phyloP scores from a whole-genome alignment of 352 stramenopile genomes.

The Pythium chondricola region DNA sequence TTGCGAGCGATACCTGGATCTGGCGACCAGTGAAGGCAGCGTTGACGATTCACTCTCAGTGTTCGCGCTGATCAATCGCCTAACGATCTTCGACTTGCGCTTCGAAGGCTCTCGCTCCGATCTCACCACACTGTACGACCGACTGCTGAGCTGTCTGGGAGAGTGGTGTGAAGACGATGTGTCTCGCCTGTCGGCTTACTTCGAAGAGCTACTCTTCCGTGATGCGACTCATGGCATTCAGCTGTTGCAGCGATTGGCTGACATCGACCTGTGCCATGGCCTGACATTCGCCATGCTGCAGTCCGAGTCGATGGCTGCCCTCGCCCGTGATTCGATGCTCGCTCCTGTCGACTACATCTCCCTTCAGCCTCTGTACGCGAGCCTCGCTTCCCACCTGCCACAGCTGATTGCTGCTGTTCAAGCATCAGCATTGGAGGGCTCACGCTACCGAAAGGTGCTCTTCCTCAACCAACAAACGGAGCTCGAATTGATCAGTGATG shows the following conservation, averaged over 20 bases:
- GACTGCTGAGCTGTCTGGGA: conserved; percentile 42
- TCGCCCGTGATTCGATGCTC: conserved; percentile 53
- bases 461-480: conserved; percentile 22
- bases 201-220: conserved; percentile 24
- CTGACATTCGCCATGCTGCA: conserved; percentile 76
- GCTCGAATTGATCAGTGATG: not conserved
- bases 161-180: conserved; percentile 57
- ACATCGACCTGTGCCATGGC: conserved; percentile 66
- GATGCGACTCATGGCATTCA: conserved; percentile 9
- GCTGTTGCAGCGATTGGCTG: conserved; percentile 42
- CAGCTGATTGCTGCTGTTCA: conserved; percentile 1
- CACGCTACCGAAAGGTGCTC: conserved; percentile 15
- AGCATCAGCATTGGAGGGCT: not conserved
- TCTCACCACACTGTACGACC: conserved; percentile 39
- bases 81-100: conserved; percentile 16
- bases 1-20: conserved; percentile 16
- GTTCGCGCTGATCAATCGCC: conserved; percentile 21
- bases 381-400: conserved; percentile 4
- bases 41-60: conserved; percentile 2
- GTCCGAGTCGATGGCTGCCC: conserved; percentile 40
- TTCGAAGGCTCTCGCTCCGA: conserved; percentile 43
- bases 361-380: conserved; percentile 12
- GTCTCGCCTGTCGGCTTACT: conserved; percentile 33
- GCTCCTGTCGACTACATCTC: conserved; percentile 25
- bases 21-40: not conserved